Evolutionary conservation across 768 basidiomycete genomes (phyloP).

Genomic region (Suillus plorans): DNA sequence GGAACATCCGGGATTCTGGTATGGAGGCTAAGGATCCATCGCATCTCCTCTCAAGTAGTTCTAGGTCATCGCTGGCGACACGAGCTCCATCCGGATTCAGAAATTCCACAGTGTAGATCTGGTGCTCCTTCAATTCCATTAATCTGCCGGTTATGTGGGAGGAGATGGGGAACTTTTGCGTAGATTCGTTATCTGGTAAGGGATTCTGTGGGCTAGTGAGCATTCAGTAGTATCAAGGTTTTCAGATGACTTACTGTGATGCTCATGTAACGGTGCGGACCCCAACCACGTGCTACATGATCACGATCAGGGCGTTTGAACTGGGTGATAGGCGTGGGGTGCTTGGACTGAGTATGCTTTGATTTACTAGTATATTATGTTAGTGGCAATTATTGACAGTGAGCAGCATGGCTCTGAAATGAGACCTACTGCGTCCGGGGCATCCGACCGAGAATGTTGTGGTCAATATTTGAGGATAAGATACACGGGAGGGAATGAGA

Average conservation of each 20-base stretch:
- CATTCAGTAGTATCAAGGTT: background rate
- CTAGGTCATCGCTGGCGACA: background rate
- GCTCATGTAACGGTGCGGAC: background rate
- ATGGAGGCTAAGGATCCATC: background rate
- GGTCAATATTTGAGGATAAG: background rate
- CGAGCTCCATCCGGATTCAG: background rate
- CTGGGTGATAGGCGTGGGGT: background rate
- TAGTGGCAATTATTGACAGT: background rate
- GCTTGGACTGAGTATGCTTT: background rate
- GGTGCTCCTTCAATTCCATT: background rate
- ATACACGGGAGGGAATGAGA: background rate
- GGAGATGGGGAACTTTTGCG: background rate
- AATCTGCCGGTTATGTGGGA: background rate
- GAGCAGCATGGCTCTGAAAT: background rate
- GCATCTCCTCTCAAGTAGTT: background rate
- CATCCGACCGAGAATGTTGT: background rate
- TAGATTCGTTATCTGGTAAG: background rate
- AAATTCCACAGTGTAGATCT: background rate
- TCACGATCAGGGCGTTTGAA: background rate
- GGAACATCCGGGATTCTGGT: background rate
- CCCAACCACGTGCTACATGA: background rate
- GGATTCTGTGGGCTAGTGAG: background rate
- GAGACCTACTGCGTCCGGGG: background rate
- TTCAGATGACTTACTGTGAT: background rate
- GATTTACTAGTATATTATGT: background rate